Percentiles rank a stretch among this genome's conserved stretches.
These are phyloP conservation scores for Bjerkandera adusta DNA, from an alignment of 1,284 basidiomycete species.

Conservation along the genomic window DNA sequence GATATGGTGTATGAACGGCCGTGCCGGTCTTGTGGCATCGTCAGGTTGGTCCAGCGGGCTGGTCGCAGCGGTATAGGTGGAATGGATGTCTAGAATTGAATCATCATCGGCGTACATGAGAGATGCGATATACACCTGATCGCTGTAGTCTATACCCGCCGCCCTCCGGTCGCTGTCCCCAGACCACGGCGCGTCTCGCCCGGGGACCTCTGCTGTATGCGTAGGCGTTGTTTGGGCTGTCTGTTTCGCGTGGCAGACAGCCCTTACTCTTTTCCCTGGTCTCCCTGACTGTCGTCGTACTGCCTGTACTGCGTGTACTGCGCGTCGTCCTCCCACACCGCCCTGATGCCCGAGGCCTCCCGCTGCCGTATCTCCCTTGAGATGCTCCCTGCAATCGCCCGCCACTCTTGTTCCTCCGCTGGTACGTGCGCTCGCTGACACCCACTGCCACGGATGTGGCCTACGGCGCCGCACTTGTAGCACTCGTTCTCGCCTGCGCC, in stretches of 20 bases:
- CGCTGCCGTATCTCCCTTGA: no score
- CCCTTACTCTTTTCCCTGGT: conserved; percentile 15
- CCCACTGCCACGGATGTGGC: no score
- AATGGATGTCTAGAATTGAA: conserved; percentile 1
- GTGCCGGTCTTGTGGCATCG: not conserved
- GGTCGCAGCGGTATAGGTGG: conserved; percentile 7
- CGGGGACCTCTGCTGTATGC: conserved; percentile 1
- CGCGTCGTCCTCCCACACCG: no score
- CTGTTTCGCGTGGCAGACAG: conserved; percentile 1
- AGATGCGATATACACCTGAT: not conserved
- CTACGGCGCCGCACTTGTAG: no score
- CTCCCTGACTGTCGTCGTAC: no score
- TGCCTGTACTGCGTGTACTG: no score
- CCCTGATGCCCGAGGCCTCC: no score
- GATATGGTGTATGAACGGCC: conserved; percentile 2
- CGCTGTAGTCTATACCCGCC: not conserved
- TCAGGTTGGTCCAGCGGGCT: not conserved
- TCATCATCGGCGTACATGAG: not conserved
- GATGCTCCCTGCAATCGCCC: no score
- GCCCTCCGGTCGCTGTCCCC: not conserved
- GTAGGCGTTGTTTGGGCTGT: not conserved
- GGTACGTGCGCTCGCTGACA: no score
- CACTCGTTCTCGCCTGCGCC: not conserved
- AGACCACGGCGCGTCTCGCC: not conserved
- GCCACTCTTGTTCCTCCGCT: no score